phyloP scores from a whole-genome alignment of 2,329 filamentous ascomycete genomes.

The Grosmannia penicillata region DNA sequence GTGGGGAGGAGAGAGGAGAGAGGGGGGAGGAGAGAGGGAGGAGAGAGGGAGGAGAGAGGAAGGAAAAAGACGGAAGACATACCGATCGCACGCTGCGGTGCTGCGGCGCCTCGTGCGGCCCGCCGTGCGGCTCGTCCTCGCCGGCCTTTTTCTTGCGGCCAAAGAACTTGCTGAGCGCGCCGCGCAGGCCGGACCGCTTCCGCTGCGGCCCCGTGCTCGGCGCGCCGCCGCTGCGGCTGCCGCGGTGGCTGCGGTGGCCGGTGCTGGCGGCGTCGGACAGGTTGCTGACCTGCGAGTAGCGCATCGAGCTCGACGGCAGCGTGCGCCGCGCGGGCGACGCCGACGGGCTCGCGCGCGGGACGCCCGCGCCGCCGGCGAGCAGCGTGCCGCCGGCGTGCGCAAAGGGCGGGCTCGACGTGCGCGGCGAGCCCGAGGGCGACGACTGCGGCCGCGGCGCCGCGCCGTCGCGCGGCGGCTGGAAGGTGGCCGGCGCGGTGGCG shows the following conservation, averaged over 20 bases:
- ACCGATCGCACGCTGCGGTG: slow-evolving; percentile 30
- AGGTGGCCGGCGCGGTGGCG: no score
- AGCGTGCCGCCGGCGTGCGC: no score
- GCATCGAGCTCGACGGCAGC: slow-evolving; percentile 24
- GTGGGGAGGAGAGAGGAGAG: background rate
- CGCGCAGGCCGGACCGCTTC: slow-evolving; percentile 43
- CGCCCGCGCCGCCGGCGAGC: no score
- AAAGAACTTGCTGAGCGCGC: slow-evolving; percentile 42
- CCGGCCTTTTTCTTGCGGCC: slow-evolving; percentile 38
- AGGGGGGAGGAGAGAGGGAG: background rate
- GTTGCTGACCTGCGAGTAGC: slow-evolving; percentile 32
- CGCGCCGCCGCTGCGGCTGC: background rate
- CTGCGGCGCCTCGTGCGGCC: slow-evolving; percentile 17
- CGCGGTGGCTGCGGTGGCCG: slow-evolving; percentile 10
- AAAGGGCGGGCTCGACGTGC: no score
- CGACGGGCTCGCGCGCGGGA: no score
- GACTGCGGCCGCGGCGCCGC: no score
- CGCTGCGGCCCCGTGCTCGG: slow-evolving; percentile 23
- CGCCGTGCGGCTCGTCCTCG: no score
- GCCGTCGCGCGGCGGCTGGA: no score
- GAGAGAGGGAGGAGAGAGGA: background rate
- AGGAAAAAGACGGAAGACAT: background rate
- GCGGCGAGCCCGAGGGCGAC: no score
- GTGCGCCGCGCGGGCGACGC: slow-evolving; percentile 15
- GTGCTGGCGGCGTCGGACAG: no score